A percentile compares a stretch with the other conserved stretches of the same genome.
Conservation (phyloP, 2,329 filamentous ascomycete genomes). For the Aspergillus quadricinctus region DNA sequence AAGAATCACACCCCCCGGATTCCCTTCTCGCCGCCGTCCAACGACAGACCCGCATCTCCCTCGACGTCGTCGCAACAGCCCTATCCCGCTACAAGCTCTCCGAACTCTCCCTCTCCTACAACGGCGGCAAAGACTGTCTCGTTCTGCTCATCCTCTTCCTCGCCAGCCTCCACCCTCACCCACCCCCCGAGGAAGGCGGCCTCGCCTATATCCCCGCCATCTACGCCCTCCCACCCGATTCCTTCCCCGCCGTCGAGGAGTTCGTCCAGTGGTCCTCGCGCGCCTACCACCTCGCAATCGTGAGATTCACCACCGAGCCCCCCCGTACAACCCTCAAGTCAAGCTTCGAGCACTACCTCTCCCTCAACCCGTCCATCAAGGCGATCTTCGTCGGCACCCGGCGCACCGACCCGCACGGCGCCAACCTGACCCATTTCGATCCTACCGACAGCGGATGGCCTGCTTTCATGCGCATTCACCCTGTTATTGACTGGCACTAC, state of each 20-base stretch:
- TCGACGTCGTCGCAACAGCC: slow-evolving; percentile 71
- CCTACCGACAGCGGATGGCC: slow-evolving; percentile 88
- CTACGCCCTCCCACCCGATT: slow-evolving; percentile 80
- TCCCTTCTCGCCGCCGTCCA: slow-evolving; percentile 62
- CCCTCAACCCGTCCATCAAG: slow-evolving; percentile 50
- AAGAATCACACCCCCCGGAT: slow-evolving; percentile 52
- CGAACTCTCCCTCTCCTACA: slow-evolving; percentile 87
- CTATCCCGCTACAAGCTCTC: slow-evolving; percentile 70
- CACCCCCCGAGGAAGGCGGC: slow-evolving; percentile 30
- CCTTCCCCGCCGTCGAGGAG: slow-evolving; percentile 78
- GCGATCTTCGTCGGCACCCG: slow-evolving; percentile 86
- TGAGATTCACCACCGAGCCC: slow-evolving; percentile 65
- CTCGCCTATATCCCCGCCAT: slow-evolving; percentile 64
- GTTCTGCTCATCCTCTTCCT: slow-evolving; percentile 87
- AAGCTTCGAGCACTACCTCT: slow-evolving; percentile 73
- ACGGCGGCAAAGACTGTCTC: slow-evolving; percentile 96
- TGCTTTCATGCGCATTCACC: slow-evolving; percentile 85
- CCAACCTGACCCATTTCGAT: slow-evolving; percentile 74
- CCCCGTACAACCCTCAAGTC: slow-evolving; percentile 60
- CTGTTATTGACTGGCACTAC: slow-evolving; percentile 97
- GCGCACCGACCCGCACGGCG: slow-evolving; percentile 87
- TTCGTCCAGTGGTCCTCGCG: slow-evolving; percentile 68
- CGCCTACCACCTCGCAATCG: slow-evolving; percentile 70
- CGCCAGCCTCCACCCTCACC: slow-evolving; percentile 51
- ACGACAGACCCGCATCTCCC: slow-evolving; percentile 65